phyloP scores from a whole-genome alignment of 306 rosid genomes.

The Malus asiatica region DNA sequence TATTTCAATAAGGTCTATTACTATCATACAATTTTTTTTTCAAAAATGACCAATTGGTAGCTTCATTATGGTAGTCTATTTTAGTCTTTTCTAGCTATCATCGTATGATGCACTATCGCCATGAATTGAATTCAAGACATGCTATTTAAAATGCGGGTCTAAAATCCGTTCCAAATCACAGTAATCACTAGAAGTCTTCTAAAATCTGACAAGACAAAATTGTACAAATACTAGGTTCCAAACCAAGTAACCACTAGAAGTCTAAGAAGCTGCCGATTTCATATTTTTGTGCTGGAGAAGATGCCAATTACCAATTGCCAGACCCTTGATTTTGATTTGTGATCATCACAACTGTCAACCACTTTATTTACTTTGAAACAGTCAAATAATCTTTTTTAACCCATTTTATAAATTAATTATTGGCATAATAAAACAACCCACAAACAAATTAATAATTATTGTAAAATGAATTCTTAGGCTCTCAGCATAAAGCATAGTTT shows the following conservation, averaged over 20 bases:
- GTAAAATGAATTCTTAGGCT: too few species aligned
- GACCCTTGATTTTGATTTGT: background rate
- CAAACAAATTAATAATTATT: background rate
- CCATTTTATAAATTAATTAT: background rate
- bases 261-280: background rate
- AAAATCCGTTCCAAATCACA: too few species aligned
- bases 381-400: background rate
- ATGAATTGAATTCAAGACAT: too few species aligned
- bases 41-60: rapidly evolving
- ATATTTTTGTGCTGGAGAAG: background rate
- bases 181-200: too few species aligned
- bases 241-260: background rate
- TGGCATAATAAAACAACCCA: background rate
- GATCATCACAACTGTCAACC: background rate
- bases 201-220: too few species aligned
- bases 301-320: background rate
- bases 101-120: rapidly evolving
- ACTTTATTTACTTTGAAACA: background rate
- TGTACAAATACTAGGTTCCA: background rate
- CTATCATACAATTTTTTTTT: too few species aligned
- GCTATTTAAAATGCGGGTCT: rapidly evolving
- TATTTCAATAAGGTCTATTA: too few species aligned
- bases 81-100: rapidly evolving
- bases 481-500: too few species aligned
- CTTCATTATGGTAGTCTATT: rapidly evolving